phyloP scores from a whole-genome alignment of 2,329 filamentous ascomycete genomes.

The Neonectria faginata region DNA sequence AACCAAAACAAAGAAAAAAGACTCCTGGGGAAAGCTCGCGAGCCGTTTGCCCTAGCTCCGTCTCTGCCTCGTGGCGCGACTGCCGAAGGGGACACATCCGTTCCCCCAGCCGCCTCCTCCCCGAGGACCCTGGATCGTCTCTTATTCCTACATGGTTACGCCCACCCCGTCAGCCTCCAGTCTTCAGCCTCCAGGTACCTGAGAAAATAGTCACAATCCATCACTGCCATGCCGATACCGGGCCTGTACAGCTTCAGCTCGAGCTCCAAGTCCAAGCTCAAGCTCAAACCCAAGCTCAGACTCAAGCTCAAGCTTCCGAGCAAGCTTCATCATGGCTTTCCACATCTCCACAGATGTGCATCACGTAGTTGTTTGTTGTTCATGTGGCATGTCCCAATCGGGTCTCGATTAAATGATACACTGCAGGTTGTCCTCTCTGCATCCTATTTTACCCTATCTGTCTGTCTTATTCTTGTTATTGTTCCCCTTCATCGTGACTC shows the following conservation, averaged over 20 bases:
- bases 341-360: background rate
- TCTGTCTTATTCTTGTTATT: conserved; percentile 24
- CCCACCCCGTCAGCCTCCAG: conserved; percentile 14
- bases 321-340: conserved; percentile 12
- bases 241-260: conserved; percentile 21
- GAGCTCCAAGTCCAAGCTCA: conserved; percentile 7
- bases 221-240: conserved; percentile 36
- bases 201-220: conserved; percentile 9
- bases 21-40: conserved; percentile 31
- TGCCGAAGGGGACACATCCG: conserved; percentile 30
- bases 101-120: conserved; percentile 37
- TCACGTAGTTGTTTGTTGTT: background rate
- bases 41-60: conserved; percentile 44
- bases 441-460: conserved; percentile 16
- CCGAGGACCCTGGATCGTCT: conserved; percentile 19
- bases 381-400: conserved; percentile 10
- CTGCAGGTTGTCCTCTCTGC: conserved; percentile 9
- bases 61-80: conserved; percentile 14
- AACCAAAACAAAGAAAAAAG: background rate
- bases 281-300: conserved; percentile 21
- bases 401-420: conserved; percentile 9
- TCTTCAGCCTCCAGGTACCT: conserved; percentile 11
- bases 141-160: conserved; percentile 9
- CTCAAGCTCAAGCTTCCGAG: conserved; percentile 21
- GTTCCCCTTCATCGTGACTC: conserved; percentile 22